Evolutionary conservation across 305 asterid species (phyloP).

Genomic region (Solanum hybrid): DNA sequence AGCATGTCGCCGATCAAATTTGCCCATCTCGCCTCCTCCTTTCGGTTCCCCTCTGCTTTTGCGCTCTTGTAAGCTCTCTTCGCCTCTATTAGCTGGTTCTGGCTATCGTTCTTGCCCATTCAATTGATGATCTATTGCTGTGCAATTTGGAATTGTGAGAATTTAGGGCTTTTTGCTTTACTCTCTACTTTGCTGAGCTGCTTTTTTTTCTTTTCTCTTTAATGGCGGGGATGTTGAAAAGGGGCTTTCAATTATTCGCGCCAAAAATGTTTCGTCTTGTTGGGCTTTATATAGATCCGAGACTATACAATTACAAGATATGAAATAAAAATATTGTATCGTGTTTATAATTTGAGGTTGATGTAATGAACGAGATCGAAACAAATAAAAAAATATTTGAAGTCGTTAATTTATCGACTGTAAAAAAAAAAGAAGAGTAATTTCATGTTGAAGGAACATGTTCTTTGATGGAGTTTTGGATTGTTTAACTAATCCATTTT

Average conservation of each 20-base stretch:
- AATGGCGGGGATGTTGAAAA: neutral
- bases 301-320: neutral
- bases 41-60: constrained; percentile 50
- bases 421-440: neutral
- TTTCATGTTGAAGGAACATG: neutral
- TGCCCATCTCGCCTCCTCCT: constrained; percentile 98
- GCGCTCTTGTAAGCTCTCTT: constrained; percentile 56
- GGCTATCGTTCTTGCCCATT: constrained; percentile 40
- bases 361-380: neutral
- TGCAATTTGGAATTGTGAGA: neutral
- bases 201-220: neutral
- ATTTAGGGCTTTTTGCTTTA: neutral
- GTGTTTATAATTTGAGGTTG: neutral
- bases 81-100: constrained; percentile 49
- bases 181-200: neutral
- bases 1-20: constrained; percentile 68
- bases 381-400: neutral
- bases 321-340: neutral
- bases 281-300: neutral
- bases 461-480: neutral
- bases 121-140: neutral
- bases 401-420: neutral
- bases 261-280: neutral
- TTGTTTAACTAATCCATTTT: neutral
- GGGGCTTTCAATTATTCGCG: neutral